phyloP scores from a whole-genome alignment of 225 moss, liverwort and hornwort species.

The Straminergon stramineum region DNA sequence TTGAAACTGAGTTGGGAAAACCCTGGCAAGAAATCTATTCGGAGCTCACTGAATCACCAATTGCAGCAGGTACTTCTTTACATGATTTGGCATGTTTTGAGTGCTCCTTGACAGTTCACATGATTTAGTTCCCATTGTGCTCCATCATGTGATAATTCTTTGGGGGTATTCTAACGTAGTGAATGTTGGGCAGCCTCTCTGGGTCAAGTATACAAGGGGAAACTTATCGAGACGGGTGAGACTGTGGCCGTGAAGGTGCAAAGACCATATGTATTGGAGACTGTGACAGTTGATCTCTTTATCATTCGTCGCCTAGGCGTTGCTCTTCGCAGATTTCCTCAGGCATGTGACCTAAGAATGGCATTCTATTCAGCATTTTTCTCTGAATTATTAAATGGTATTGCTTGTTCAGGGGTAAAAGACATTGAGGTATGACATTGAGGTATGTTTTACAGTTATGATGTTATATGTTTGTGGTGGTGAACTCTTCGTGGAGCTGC shows the following conservation, averaged over 20 bases:
- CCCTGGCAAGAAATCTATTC: slow-evolving; percentile 93
- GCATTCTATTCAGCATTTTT: not conserved
- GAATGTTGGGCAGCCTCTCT: slow-evolving; percentile 64
- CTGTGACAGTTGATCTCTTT: slow-evolving; percentile 93
- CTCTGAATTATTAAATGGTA: not conserved
- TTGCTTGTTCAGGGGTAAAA: not conserved
- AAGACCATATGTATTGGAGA: slow-evolving; percentile 91
- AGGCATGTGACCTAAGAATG: slow-evolving; percentile 40
- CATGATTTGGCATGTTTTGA: not conserved
- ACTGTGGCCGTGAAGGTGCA: slow-evolving; percentile 94
- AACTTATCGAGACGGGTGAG: slow-evolving; percentile 81
- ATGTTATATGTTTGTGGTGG: not conserved
- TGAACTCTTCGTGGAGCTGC: not conserved
- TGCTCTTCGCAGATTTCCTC: slow-evolving; percentile 85
- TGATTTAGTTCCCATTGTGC: not conserved
- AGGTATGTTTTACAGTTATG: not conserved
- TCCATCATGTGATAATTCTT: not conserved
- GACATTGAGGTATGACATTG: not conserved
- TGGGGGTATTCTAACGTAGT: not conserved
- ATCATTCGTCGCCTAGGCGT: slow-evolving; percentile 86
- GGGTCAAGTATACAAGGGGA: slow-evolving; percentile 97
- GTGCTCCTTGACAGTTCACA: not conserved
- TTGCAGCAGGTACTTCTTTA: slow-evolving; percentile 72
- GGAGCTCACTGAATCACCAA: slow-evolving; percentile 81
- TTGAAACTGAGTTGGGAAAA: slow-evolving; percentile 80